Percentiles rank a stretch among this genome's conserved stretches.
phyloP scores from a whole-genome alignment of 2,329 filamentous ascomycete genomes.

The Fusarium lateritium region DNA sequence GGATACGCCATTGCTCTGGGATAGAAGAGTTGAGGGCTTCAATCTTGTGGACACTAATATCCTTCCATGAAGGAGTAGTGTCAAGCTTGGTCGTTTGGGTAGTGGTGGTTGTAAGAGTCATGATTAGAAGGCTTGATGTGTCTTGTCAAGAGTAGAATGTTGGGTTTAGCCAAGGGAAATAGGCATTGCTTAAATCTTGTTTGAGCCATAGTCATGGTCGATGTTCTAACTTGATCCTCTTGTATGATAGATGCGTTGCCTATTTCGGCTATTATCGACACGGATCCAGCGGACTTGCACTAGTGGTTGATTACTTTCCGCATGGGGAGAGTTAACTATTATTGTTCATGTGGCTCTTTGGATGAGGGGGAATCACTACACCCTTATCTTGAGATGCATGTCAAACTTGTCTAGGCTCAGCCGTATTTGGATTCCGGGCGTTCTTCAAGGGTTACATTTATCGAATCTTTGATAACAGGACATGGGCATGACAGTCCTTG shows the following conservation, averaged over 20 bases:
- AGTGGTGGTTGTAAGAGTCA: slow-evolving; percentile 25
- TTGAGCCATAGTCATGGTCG: slow-evolving; percentile 7
- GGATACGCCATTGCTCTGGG: slow-evolving; percentile 71
- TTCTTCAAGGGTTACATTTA: too few species aligned
- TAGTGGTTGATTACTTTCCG: slow-evolving; percentile 27
- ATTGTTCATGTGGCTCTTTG: neutral
- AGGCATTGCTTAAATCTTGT: slow-evolving; percentile 21
- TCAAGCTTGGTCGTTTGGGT: slow-evolving; percentile 24
- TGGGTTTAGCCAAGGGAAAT: slow-evolving; percentile 17
- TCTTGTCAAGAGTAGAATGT: neutral
- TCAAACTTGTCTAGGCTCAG: too few species aligned
- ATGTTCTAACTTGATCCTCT: slow-evolving; percentile 1
- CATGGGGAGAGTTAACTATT: slow-evolving; percentile 15
- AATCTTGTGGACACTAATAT: slow-evolving; percentile 36
- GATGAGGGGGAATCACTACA: neutral
- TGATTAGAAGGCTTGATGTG: neutral
- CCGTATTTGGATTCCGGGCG: too few species aligned
- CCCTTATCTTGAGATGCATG: slow-evolving; percentile 20
- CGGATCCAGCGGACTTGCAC: slow-evolving; percentile 3
- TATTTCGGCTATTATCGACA: slow-evolving; percentile 6
- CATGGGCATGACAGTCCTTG: too few species aligned
- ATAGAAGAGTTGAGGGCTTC: slow-evolving; percentile 59
- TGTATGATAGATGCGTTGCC: slow-evolving; percentile 27
- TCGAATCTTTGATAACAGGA: too few species aligned
- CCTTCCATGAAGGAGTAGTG: slow-evolving; percentile 33